Evolutionary conservation across 306 rosid species (phyloP).

Genomic region (Betula pendula): DNA sequence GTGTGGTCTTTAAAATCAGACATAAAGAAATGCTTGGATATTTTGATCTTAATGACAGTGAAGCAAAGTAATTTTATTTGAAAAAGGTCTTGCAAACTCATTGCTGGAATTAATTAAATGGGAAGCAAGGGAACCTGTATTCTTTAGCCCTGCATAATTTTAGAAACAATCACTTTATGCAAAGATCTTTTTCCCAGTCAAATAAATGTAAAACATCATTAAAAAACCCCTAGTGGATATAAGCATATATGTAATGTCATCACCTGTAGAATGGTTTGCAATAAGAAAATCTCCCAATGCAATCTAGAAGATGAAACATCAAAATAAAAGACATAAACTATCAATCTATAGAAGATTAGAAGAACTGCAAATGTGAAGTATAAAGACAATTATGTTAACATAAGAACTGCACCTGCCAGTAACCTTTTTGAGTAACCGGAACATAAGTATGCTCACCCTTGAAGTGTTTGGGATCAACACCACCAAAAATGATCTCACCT

Average conservation of each 20-base stretch:
- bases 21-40: not conserved
- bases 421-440: constrained; percentile 4
- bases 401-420: constrained; percentile 17
- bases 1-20: not conserved
- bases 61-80: not conserved
- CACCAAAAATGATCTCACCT: constrained; percentile 19
- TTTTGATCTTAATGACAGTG: not conserved
- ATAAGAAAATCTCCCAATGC: constrained; percentile 11
- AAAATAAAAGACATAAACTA: not conserved
- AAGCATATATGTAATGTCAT: constrained; percentile 1
- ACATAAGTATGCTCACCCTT: constrained; percentile 20
- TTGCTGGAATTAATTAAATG: not conserved
- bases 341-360: not conserved
- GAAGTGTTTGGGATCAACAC: constrained; percentile 19
- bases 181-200: not conserved
- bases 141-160: not conserved
- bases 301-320: constrained; percentile 6
- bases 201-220: not conserved
- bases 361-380: not conserved
- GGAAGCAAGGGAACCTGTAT: not conserved
- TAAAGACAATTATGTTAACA: not conserved
- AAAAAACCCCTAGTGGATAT: not conserved
- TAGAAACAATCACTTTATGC: not conserved
- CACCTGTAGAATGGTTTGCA: constrained; percentile 15
- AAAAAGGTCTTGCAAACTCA: not conserved